phyloP scores from a whole-genome alignment of 768 basidiomycete species.

The Kwoniella europaea region DNA sequence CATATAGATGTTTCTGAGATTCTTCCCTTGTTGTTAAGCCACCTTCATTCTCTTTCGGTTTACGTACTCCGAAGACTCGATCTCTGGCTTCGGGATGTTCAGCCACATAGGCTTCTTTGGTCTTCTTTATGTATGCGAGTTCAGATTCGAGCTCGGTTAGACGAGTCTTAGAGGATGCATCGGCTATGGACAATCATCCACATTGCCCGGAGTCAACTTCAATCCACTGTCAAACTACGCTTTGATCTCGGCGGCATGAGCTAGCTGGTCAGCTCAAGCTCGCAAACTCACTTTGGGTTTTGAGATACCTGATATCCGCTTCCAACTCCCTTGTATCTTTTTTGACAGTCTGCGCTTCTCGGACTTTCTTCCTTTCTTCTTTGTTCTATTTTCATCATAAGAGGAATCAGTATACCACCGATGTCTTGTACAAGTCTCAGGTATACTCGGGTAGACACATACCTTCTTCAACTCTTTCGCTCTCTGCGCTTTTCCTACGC shows the following conservation, averaged over 20 bases:
- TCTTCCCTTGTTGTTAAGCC: constrained; percentile 21
- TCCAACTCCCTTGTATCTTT: constrained; percentile 80
- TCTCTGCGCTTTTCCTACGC: constrained; percentile 83
- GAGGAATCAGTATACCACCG: not conserved
- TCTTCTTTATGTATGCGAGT: constrained; percentile 75
- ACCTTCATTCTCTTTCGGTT: constrained; percentile 65
- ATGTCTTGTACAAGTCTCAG: too few relatives aligned
- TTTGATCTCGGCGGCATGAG: too few relatives aligned
- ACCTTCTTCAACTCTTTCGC: constrained; percentile 97
- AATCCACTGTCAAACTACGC: too few relatives aligned
- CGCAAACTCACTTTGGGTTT: constrained; percentile 19
- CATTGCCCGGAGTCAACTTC: too few relatives aligned
- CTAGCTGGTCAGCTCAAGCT: not conserved
- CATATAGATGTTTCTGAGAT: constrained; percentile 64
- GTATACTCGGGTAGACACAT: constrained; percentile 41
- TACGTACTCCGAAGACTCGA: constrained; percentile 68
- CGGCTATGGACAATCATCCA: constrained; percentile 6
- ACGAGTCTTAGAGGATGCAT: constrained; percentile 66
- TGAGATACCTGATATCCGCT: constrained; percentile 25
- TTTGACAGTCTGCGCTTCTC: constrained; percentile 90
- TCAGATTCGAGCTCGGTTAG: constrained; percentile 76
- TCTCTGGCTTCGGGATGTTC: constrained; percentile 92
- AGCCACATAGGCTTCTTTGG: constrained; percentile 87
- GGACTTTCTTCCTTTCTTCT: constrained; percentile 73
- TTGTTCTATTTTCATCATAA: constrained; percentile 73